Conservation (phyloP, 2,329 filamentous ascomycete species). For the Ascochyta rabiei region DNA sequence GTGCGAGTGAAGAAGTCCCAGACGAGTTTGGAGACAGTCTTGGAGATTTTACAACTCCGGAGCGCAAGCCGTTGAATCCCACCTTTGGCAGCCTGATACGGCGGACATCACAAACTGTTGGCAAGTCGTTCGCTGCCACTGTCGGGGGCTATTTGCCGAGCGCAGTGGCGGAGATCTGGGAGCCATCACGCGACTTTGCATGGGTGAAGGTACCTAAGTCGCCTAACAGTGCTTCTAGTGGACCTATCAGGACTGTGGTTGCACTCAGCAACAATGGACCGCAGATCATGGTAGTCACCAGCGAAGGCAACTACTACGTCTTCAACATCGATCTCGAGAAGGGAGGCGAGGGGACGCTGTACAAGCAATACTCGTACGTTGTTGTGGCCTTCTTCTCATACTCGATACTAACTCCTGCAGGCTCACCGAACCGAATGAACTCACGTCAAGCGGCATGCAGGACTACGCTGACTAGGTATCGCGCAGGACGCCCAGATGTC, state of each 20-base stretch:
- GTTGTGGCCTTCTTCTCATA: neutral
- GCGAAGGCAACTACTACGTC: conserved; percentile 91
- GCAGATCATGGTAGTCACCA: conserved; percentile 97
- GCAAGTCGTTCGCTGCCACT: conserved; percentile 83
- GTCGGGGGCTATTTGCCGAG: conserved; percentile 91
- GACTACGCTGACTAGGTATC: conserved; percentile 36
- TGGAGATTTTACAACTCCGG: conserved; percentile 34
- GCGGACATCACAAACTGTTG: conserved; percentile 93
- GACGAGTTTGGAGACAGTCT: conserved; percentile 52
- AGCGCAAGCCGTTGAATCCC: conserved; percentile 62
- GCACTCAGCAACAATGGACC: conserved; percentile 94
- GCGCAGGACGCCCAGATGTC: neutral
- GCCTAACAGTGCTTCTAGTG: conserved; percentile 40
- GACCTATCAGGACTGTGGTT: conserved; percentile 84
- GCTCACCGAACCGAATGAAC: conserved; percentile 45
- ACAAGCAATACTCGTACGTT: conserved; percentile 91
- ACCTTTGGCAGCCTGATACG: conserved; percentile 89
- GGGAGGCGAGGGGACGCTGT: conserved; percentile 88
- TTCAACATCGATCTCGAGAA: conserved; percentile 95
- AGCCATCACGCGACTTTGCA: conserved; percentile 91
- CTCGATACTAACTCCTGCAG: conserved; percentile 30
- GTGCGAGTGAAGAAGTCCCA: conserved; percentile 46
- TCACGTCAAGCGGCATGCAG: conserved; percentile 37
- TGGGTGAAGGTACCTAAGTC: conserved; percentile 89
- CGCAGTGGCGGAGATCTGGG: conserved; percentile 97